Evolutionary conservation across 192 early-diverging fungal species (phyloP).

Genomic region (Coemansia sp.): DNA sequence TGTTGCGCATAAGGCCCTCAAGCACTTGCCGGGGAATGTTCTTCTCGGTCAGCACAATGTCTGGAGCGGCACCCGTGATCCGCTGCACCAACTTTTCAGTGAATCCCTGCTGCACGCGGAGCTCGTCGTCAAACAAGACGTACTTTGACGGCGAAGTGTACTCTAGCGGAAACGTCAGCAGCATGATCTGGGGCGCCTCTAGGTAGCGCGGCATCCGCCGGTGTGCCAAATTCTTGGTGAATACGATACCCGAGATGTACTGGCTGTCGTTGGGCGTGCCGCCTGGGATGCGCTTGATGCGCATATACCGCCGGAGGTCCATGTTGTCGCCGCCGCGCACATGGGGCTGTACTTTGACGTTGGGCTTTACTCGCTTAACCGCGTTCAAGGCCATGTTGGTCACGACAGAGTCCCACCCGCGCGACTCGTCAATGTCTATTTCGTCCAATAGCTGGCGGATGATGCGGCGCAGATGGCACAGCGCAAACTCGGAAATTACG

Average conservation of each 20-base stretch:
- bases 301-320: constrained; percentile 89
- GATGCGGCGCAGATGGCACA: constrained; percentile 68
- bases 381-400: constrained; percentile 33
- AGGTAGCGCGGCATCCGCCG: constrained; percentile 81
- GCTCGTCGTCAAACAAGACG: constrained; percentile 77
- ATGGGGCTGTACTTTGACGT: constrained; percentile 47
- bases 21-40: constrained; percentile 84
- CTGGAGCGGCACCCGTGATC: constrained; percentile 75
- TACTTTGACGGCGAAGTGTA: constrained; percentile 68
- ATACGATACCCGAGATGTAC: constrained; percentile 92
- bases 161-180: constrained; percentile 88
- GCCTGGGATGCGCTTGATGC: constrained; percentile 95
- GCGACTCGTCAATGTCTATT: constrained; percentile 56
- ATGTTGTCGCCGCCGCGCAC: constrained; percentile 80
- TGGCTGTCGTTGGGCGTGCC: constrained; percentile 76
- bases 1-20: constrained; percentile 76
- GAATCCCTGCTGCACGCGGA: constrained; percentile 85
- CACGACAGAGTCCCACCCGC: constrained; percentile 47
- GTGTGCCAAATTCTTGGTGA: constrained; percentile 90
- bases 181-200: constrained; percentile 76
- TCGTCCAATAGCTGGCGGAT: constrained; percentile 74
- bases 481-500: constrained; percentile 42
- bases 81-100: constrained; percentile 78
- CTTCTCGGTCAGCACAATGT: constrained; percentile 81
- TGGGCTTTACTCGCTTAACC: constrained; percentile 23